Evolutionary conservation across 179 eudicot species (phyloP), one percentile per base, ranked within the genome.

Genomic region (Silene noctiflora): DNA sequence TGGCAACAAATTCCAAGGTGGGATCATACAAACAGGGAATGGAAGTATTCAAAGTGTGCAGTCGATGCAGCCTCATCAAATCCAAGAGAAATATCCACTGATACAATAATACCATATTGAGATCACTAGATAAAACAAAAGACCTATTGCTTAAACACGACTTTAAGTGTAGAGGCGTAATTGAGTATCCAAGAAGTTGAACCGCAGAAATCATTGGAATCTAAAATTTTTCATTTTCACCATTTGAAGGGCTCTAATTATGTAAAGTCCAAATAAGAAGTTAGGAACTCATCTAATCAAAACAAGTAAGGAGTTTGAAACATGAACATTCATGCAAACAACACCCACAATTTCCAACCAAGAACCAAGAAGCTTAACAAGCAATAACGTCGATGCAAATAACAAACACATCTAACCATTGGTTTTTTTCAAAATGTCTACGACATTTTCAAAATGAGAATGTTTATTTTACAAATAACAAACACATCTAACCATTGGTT

Each of bases 1-100:
- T 53, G 16, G 66, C 72, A 73, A 58, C 24, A 78, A 66, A 64
- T 71, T 69, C 20, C 80, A 62, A 70, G 63, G 21, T 62, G 31
- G 31, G 31, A 73, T 60, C 76, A 73, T 11, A 39, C 21, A 68
- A 68, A 68, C 33, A 24, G 3, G 63, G 61, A 59, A n/a, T 39
- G 31, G 48, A 42, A 9, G 61, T 7, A 5, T 14, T n/a, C 58
- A 21, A 61, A 39, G 68, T 14, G 46, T 39, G 46, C 11, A 6
- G 46, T 7, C 11, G 46, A 33, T 27, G 22, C 22, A 56, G 21
- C 17, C 39, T 39, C 58, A 42, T 39, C 76, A 21, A 39, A 73
- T 35, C 42, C 69, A 20, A 73, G 14, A 22, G 46, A 61, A n/a
- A 61, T 27, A 73, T 60, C 13, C 29, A 60, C 20, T 42, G 72